Base-by-base conservation (phyloP, 116 monocot genomes). In the Dioscorea cayenensis region DNA sequence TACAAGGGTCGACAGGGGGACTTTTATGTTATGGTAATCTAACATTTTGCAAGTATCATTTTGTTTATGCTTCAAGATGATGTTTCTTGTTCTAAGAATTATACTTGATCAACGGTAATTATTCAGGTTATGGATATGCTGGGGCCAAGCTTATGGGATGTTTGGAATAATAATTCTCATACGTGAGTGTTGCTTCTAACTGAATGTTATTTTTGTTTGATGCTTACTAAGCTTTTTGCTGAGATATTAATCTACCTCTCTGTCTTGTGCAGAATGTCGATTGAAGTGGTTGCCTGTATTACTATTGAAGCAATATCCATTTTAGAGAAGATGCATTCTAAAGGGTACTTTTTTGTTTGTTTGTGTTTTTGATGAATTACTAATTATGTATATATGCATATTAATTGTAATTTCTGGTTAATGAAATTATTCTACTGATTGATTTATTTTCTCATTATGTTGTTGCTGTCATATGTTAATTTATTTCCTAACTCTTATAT, bases 91-190 rank as follows among this genome's bases (percentile, higher is more conserved):
- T 55, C 17, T 55, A 18, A 55, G 69, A 37, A 48, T 69, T 36
- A 1, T 14, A 23, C 4, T 7, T 71, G 21, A 58, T 70, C 27
- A 17, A 4, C 32, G 25, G 5, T 55, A 66, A 71, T 49, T 76
- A 66, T 82, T 48, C 64, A 99, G 97, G 86, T 99, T 68, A 99
- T 99, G 97, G 97, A 99, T 84, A 99, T 99, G 88, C 49, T 99
- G 27, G 97, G 97, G n/a, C 97, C 97, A 10, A 99, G 97, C 80
- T 77, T 99, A 65, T 99, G 97, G 97, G 97, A 99, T 87, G 87
- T 94, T 70, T 94, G 97, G 97, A 94, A 89, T 78, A 89, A 83
- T 64, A 89, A 86, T 52, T 81, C 86, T 66, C 90, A 90, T 66
- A 72, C 81, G 97, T 99, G 69, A 83, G 90, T 78, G 43, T 64